Conservation (phyloP, 257 asterid genomes). For the Anisodus tanguticus region DNA sequence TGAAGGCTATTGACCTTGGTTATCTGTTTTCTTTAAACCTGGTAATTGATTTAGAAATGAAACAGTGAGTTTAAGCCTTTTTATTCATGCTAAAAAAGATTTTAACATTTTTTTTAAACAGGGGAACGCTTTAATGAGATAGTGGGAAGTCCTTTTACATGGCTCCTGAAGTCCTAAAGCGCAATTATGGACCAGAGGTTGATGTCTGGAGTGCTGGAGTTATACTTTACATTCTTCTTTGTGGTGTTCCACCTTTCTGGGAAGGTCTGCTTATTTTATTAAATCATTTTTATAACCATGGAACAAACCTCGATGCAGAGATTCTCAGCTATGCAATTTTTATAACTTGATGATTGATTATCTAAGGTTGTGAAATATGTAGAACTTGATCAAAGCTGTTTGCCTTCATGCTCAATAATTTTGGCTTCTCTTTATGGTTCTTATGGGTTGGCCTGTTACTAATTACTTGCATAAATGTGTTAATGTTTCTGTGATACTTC, state of each 20-base stretch:
- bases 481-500: neutral
- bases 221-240: slow-evolving; percentile 67
- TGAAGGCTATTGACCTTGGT: slow-evolving; percentile 68
- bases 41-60: slow-evolving; percentile 38
- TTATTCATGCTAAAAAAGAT: neutral
- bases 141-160: slow-evolving; percentile 74
- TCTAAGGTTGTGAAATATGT: neutral
- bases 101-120: slow-evolving; percentile 29
- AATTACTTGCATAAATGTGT: neutral
- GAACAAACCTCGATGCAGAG: neutral
- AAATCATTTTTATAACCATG: neutral
- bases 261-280: slow-evolving; percentile 49
- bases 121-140: slow-evolving; percentile 64
- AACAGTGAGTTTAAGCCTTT: neutral
- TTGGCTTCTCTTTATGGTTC: neutral
- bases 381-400: neutral
- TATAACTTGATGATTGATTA: neutral
- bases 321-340: neutral
- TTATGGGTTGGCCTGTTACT: neutral
- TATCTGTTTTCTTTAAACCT: slow-evolving; percentile 72
- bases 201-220: slow-evolving; percentile 85
- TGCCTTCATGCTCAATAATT: neutral
- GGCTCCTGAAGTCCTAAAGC: slow-evolving; percentile 79
- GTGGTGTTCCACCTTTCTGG: slow-evolving; percentile 88
- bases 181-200: slow-evolving; percentile 71